These are phyloP conservation scores for Trichoderma oligosporum DNA, from an alignment of 2,329 filamentous ascomycete species.

Conservation along the genomic window DNA sequence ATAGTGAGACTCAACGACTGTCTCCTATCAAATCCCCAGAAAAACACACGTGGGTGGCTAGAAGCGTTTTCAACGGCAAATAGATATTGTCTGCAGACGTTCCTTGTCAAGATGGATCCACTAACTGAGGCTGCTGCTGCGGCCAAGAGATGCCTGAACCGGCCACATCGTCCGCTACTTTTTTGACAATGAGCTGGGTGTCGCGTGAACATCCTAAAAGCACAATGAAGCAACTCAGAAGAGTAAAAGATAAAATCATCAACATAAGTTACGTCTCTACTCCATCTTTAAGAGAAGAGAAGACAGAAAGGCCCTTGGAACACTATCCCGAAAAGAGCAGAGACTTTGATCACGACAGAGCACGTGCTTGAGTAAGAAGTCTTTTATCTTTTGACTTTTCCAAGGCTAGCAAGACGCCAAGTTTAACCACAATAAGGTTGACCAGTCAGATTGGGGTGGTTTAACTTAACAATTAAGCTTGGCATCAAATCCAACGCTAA, in stretches of 20 bases:
- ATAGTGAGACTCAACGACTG: background rate
- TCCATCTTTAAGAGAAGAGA: background rate
- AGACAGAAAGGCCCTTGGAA: background rate
- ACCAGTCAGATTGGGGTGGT: background rate
- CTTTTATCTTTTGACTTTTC: background rate
- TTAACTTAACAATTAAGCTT: conserved; percentile 19
- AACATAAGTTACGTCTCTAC: no score
- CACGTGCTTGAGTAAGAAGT: conserved; percentile 11
- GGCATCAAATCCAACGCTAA: conserved; percentile 11
- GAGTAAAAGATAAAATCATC: background rate
- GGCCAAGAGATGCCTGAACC: conserved; percentile 12
- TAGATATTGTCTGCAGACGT: background rate
- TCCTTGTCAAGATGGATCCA: background rate
- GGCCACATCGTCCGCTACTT: background rate
- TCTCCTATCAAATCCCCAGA: conserved; percentile 9
- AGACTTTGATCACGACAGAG: background rate
- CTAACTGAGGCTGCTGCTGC: background rate
- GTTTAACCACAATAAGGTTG: conserved; percentile 18
- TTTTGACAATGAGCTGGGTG: background rate
- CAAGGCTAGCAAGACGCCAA: conserved; percentile 4
- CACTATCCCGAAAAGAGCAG: background rate
- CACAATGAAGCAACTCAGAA: background rate
- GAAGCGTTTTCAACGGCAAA: background rate
- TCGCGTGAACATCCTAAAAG: background rate
- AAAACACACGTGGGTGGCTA: conserved; percentile 11